phyloP scores from a whole-genome alignment of 192 early-diverging fungal species.

The Coemansia sp. region DNA sequence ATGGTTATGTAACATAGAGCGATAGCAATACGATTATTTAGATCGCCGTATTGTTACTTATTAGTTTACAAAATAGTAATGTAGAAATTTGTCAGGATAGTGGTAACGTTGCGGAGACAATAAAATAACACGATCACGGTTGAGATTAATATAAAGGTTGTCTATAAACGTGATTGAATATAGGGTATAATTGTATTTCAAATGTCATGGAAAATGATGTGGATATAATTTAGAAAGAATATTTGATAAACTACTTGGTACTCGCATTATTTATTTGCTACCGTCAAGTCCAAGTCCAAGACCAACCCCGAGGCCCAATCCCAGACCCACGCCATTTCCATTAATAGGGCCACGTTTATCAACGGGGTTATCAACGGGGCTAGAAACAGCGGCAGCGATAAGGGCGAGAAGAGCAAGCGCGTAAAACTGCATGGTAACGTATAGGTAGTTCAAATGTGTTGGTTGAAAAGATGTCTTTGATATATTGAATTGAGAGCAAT shows the following conservation, averaged over 20 bases:
- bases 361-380: not conserved
- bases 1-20: constrained; percentile 49
- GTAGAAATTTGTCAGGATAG: too few relatives aligned
- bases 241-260: not conserved
- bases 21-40: not conserved
- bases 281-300: not conserved
- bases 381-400: not conserved
- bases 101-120: too few relatives aligned
- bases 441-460: not conserved
- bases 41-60: too few relatives aligned
- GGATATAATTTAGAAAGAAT: not conserved
- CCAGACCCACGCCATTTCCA: not conserved
- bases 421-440: constrained; percentile 15
- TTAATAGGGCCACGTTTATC: not conserved
- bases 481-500: not conserved
- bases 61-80: too few relatives aligned
- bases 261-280: not conserved
- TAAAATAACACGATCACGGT: not conserved
- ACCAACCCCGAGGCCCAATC: not conserved
- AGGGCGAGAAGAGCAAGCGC: constrained; percentile 6
- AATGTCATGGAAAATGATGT: not conserved
- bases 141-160: not conserved
- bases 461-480: not conserved
- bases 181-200: not conserved
- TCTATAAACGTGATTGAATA: not conserved